Evolutionary conservation across 345 rosid species (phyloP).

Genomic region (Brassica incana): DNA sequence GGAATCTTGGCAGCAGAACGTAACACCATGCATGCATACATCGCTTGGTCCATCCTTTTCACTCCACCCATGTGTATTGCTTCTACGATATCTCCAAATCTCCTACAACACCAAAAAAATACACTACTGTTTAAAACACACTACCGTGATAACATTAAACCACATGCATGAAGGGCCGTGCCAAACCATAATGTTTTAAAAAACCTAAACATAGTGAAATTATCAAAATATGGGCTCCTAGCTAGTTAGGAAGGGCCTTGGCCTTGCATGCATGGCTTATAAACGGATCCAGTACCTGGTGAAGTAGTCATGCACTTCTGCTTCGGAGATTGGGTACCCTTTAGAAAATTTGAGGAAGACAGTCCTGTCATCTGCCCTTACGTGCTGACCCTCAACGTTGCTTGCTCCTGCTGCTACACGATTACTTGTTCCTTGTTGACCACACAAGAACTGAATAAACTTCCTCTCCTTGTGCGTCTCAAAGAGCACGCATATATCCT

Average conservation of each 20-base stretch:
- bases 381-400: neutral
- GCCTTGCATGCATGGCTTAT: neutral
- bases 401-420: neutral
- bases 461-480: neutral
- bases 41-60: neutral
- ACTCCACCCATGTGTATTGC: neutral
- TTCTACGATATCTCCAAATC: neutral
- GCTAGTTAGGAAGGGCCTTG: neutral
- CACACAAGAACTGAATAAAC: neutral
- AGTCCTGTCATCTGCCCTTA: neutral
- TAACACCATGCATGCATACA: neutral
- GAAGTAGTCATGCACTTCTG: neutral
- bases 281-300: neutral
- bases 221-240: no score
- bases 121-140: neutral
- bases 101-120: neutral
- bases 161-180: neutral
- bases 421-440: neutral
- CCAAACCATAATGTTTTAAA: neutral
- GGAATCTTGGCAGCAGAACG: neutral
- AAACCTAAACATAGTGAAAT: neutral
- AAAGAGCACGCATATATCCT: slow-evolving; percentile 37
- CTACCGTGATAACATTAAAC: neutral
- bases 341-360: neutral
- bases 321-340: neutral